Conservation (phyloP, 1,139 yeast genomes). For the Suhomyces coccinellae region DNA sequence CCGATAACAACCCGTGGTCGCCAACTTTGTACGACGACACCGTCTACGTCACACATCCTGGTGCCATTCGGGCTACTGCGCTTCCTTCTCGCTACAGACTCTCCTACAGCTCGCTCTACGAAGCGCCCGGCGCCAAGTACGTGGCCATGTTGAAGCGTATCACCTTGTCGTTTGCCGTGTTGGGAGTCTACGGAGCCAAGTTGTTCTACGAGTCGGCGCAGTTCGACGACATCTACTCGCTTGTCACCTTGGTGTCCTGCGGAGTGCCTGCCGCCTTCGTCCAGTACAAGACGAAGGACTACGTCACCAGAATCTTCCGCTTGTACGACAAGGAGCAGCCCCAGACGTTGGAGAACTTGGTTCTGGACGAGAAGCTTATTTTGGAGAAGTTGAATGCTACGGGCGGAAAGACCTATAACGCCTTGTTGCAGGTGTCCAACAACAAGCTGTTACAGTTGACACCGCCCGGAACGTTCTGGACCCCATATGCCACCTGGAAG, state of each 20-base stretch:
- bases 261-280: constrained; percentile 51
- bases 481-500: constrained; percentile 67
- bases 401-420: constrained; percentile 67
- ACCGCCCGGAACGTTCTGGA: constrained; percentile 25
- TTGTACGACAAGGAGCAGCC: constrained; percentile 63
- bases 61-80: constrained; percentile 22
- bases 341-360: constrained; percentile 64
- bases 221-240: constrained; percentile 55
- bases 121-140: constrained; percentile 55
- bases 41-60: constrained; percentile 30
- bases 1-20: constrained; percentile 52
- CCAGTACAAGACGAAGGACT: constrained; percentile 61
- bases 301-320: constrained; percentile 71
- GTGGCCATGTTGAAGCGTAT: constrained; percentile 56
- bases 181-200: constrained; percentile 57
- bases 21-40: constrained; percentile 44
- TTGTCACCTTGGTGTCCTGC: constrained; percentile 39
- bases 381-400: constrained; percentile 66
- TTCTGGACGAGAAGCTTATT: constrained; percentile 62
- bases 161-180: constrained; percentile 53
- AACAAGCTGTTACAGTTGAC: constrained; percentile 41
- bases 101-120: constrained; percentile 56
- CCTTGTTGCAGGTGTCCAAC: constrained; percentile 52
- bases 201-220: constrained; percentile 56
- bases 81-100: constrained; percentile 47